phyloP scores from a whole-genome alignment of 2,329 filamentous ascomycete species.

The Penicillium sp. region DNA sequence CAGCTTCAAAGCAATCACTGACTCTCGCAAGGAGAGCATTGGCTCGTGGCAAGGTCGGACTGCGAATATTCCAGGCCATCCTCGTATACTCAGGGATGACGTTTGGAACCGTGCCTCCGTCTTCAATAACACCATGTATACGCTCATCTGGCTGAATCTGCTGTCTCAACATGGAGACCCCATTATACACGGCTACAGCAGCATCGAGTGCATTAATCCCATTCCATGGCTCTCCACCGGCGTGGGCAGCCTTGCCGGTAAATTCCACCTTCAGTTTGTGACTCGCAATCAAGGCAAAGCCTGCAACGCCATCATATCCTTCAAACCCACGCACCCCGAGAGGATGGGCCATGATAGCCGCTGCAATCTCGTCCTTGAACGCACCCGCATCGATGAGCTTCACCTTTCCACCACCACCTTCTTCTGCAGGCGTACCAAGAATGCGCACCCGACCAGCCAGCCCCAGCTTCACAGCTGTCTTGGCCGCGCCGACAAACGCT shows the following conservation, averaged over 20 bases:
- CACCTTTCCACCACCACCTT: constrained; percentile 26
- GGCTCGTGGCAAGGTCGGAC: constrained; percentile 39
- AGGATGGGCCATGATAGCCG: constrained; percentile 35
- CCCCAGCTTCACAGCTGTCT: constrained; percentile 9
- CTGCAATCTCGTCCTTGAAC: constrained; percentile 23
- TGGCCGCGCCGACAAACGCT: constrained; percentile 11
- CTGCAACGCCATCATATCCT: constrained; percentile 13
- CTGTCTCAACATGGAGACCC: constrained; percentile 52
- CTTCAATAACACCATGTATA: constrained; percentile 51
- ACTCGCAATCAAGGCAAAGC: constrained; percentile 6
- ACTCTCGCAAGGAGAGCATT: constrained; percentile 25
- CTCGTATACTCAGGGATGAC: constrained; percentile 52
- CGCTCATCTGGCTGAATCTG: constrained; percentile 52
- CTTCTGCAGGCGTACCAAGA: constrained; percentile 26
- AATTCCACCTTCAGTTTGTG: constrained; percentile 29
- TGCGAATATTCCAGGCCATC: constrained; percentile 45
- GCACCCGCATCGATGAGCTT: constrained; percentile 37
- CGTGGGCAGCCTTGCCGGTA: constrained; percentile 53
- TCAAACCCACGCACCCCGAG: constrained; percentile 6
- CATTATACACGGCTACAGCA: constrained; percentile 44
- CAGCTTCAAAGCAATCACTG: constrained; percentile 33
- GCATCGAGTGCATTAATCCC: constrained; percentile 60
- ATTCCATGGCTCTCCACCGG: constrained; percentile 55
- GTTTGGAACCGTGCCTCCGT: constrained; percentile 53
- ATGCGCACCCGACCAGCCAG: constrained; percentile 23